Evolutionary conservation across 2,329 filamentous ascomycete genomes (phyloP).

Genomic region (Nemania sp.): DNA sequence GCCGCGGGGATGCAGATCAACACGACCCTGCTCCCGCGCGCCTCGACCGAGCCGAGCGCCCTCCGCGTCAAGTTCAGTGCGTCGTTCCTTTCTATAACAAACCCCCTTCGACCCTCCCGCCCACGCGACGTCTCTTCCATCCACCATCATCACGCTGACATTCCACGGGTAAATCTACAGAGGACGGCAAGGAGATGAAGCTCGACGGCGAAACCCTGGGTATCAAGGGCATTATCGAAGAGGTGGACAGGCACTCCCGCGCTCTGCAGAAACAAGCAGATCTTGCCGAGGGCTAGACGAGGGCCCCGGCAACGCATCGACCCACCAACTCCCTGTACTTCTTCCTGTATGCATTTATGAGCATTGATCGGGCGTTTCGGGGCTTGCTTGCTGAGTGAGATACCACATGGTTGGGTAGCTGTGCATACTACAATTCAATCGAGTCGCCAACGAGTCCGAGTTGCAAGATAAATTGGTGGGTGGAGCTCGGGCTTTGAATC

Average conservation of each 20-base stretch:
- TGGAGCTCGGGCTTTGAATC: background rate
- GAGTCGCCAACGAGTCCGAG: background rate
- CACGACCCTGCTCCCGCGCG: conserved; percentile 73
- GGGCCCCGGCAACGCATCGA: too few species aligned
- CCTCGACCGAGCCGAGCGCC: conserved; percentile 68
- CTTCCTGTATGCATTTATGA: conserved; percentile 26
- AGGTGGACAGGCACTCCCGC: conserved; percentile 88
- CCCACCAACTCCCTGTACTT: conserved; percentile 13
- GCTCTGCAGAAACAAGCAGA: conserved; percentile 81
- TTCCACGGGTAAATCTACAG: conserved; percentile 49
- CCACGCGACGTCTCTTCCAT: background rate
- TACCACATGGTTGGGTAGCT: conserved; percentile 15
- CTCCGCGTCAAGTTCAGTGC: conserved; percentile 86
- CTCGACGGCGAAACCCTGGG: conserved; percentile 80
- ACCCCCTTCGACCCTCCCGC: background rate
- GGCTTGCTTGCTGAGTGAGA: conserved; percentile 11
- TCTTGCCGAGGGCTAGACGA: conserved; percentile 54
- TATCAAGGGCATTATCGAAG: conserved; percentile 84
- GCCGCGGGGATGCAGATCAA: conserved; percentile 74
- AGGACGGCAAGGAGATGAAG: conserved; percentile 90
- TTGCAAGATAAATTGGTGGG: background rate
- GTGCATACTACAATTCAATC: conserved; percentile 3
- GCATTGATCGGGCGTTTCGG: conserved; percentile 35
- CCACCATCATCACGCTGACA: conserved; percentile 6
- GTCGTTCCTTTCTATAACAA: too few species aligned